These are phyloP conservation scores for Hibiscus mutabilis DNA, from an alignment of 345 rosid species.

Conservation along the genomic window DNA sequence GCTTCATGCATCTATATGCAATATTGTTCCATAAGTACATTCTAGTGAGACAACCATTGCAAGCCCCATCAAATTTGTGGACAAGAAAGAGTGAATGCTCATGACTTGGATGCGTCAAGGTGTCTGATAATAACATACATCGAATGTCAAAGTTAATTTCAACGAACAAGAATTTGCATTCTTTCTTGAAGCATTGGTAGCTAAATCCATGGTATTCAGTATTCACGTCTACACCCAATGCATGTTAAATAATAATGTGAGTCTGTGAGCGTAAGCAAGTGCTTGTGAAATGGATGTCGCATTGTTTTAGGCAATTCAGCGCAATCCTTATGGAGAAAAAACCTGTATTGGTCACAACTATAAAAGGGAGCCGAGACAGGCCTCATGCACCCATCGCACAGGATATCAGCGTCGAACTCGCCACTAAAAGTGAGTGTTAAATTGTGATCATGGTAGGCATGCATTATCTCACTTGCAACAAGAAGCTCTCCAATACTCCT, in stretches of 20 bases:
- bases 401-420: not conserved
- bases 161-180: not conserved
- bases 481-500: not conserved
- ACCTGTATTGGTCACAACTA: constrained; percentile 12
- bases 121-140: not conserved
- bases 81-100: not conserved
- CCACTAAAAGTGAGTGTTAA: not conserved
- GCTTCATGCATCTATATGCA: not conserved
- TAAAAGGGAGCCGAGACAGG: constrained; percentile 7
- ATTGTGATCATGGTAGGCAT: not conserved
- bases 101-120: not conserved
- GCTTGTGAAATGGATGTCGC: constrained; percentile 5
- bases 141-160: not conserved
- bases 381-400: constrained; percentile 16
- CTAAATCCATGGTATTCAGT: not conserved
- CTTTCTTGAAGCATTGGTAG: not conserved
- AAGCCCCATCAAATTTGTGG: not conserved
- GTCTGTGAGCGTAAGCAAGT: not conserved
- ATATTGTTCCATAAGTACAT: not conserved
- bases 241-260: not conserved
- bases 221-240: accelerated
- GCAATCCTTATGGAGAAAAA: constrained; percentile 15
- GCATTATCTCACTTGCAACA: not conserved
- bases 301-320: constrained; percentile 16
- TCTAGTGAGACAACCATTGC: not conserved